Percentiles rank a stretch among this genome's conserved stretches.
phyloP scores from a whole-genome alignment of 345 rosid genomes.

The Isatis tinctoria region DNA sequence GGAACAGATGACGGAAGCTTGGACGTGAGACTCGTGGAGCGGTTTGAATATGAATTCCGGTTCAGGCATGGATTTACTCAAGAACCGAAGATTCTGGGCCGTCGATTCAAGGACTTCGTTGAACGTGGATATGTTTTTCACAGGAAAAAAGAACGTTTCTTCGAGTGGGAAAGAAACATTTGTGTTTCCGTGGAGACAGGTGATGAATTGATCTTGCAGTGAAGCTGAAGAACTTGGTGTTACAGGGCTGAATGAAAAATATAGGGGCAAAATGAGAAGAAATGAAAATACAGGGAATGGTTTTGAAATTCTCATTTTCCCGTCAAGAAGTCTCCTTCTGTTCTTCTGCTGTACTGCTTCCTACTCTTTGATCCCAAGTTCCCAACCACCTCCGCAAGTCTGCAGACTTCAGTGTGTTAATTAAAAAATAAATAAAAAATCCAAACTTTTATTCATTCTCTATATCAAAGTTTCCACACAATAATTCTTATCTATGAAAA shows the following conservation, averaged over 20 bases:
- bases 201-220: conserved; percentile 34
- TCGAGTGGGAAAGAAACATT: conserved; percentile 19
- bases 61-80: conserved; percentile 37
- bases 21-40: conserved; percentile 45
- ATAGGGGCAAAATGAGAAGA: background rate
- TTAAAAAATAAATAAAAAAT: too few relatives aligned
- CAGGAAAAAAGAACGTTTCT: conserved; percentile 25
- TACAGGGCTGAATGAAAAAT: background rate
- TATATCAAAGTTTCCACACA: too few relatives aligned
- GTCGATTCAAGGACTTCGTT: conserved; percentile 35
- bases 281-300: too few relatives aligned
- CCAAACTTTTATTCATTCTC: too few relatives aligned
- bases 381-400: too few relatives aligned
- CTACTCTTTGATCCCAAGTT: too few relatives aligned
- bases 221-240: conserved; percentile 2
- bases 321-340: too few relatives aligned
- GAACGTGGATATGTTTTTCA: conserved; percentile 34
- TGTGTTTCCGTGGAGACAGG: conserved; percentile 35
- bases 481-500: too few relatives aligned
- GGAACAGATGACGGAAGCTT: conserved; percentile 49
- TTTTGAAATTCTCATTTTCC: too few relatives aligned
- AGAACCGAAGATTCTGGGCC: conserved; percentile 44
- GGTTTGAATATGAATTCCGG: conserved; percentile 59
- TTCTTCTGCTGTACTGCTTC: too few relatives aligned
- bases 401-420: too few relatives aligned